Base-by-base conservation (phyloP, 306 rosid species). In the Cicer bijugum region DNA sequence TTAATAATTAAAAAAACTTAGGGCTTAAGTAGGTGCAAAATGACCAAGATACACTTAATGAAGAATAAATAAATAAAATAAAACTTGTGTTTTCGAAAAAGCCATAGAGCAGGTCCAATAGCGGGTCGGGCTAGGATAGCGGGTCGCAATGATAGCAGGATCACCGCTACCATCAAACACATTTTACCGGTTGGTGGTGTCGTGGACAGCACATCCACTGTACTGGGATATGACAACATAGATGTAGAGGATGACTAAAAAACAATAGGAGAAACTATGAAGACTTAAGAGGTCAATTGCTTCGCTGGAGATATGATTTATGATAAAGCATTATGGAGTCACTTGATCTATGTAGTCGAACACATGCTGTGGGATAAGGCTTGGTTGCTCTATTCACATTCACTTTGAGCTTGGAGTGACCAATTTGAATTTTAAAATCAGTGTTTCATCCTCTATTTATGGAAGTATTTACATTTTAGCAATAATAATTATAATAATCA, bases 351-450 rank as follows among this genome's bases (percentile, higher is more conserved):
- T 48, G 55, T 12, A 12, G 19, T 48, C 8, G 8, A 48, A 48
- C 16, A 2, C 55, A 6, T 16, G 6, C 4, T 9, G 50, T 11
- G 8, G 9, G 35, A 28, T 28, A 16, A 14, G 5, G 19, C 60
- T 53, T 17, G 60, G 60, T 17, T 53, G 17, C 60, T 16, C 33
- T 53, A 53, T 37, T 70, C 64, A 38, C 50, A 23, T 35, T 69
- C 8, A 42, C 47, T 35, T 69, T 17, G 58, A 62, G 67, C 58
- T 51, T 52, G 53, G 55, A 66, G 39, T 72, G 63, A 39, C 60
- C 28, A 64, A 33, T 6, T 9, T 23, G 9, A 62, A 55, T 44
- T 53, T 53, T 1, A 7, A 38, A 50, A 28, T 28, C 35, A 28
- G 14, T 23, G 68, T 62, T 19, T 63, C 56, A 65, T 9, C 48